Evolutionary conservation across 1,139 yeast genomes (phyloP).

Genomic region (Diutina ranongensis): DNA sequence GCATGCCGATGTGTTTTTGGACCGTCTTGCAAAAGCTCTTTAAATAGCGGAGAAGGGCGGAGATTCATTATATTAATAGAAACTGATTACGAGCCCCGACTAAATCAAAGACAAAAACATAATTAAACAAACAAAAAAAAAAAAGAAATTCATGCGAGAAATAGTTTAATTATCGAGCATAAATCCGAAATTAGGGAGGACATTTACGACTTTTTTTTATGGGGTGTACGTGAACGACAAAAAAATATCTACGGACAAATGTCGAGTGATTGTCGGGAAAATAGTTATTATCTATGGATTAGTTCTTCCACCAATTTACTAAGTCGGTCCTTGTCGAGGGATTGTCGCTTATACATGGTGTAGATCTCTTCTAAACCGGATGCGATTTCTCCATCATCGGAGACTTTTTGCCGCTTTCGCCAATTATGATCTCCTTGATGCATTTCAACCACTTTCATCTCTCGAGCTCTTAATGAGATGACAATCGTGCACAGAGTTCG

Average conservation of each 20-base stretch:
- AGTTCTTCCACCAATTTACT: background rate
- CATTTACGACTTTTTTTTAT: too few relatives aligned
- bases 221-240: too few relatives aligned
- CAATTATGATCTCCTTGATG: background rate
- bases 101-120: too few relatives aligned
- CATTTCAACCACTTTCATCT: slow-evolving; percentile 42
- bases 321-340: background rate
- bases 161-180: too few relatives aligned
- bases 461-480: slow-evolving; percentile 44
- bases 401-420: background rate
- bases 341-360: slow-evolving; percentile 2
- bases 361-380: background rate
- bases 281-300: background rate
- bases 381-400: background rate
- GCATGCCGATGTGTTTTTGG: slow-evolving; percentile 53
- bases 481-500: slow-evolving; percentile 23
- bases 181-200: too few relatives aligned
- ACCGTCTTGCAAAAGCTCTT: slow-evolving; percentile 20
- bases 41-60: background rate
- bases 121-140: too few relatives aligned
- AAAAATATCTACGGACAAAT: too few relatives aligned
- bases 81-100: too few relatives aligned
- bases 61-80: too few relatives aligned
- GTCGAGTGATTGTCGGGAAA: background rate
- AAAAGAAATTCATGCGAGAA: too few relatives aligned